Conservation (phyloP, 306 rosid genomes). For the Acacia confusa region DNA sequence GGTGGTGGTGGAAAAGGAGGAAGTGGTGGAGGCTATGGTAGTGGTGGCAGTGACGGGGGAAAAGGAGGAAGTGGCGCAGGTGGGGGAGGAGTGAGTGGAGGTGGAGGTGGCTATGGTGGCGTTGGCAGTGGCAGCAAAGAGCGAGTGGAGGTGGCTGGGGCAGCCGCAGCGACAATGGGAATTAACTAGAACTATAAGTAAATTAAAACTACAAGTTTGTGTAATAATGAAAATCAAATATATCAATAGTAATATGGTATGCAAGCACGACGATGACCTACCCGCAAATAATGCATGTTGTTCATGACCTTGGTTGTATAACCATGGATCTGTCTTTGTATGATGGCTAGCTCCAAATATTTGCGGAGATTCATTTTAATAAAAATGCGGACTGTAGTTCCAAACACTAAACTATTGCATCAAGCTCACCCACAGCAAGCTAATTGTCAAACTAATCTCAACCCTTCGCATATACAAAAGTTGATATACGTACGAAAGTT, state of each 20-base stretch:
- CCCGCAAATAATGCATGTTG: background rate
- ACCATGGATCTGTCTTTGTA: background rate
- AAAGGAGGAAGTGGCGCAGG: background rate
- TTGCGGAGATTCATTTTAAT: no score
- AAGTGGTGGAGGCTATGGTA: background rate
- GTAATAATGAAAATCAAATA: background rate
- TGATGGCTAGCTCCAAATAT: background rate
- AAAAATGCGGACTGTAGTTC: no score
- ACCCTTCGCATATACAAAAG: no score
- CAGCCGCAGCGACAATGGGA: background rate
- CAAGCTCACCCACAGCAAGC: no score
- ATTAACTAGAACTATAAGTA: background rate
- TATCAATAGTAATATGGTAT: background rate
- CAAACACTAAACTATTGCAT: no score
- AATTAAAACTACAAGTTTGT: background rate
- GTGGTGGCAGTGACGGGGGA: background rate
- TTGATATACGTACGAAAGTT: no score
- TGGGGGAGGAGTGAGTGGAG: background rate
- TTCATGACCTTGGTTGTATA: background rate
- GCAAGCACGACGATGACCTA: background rate
- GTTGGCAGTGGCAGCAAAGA: background rate
- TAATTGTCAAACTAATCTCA: no score
- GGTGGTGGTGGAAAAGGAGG: background rate
- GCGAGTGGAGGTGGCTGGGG: background rate
- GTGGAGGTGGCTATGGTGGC: background rate